These are phyloP conservation scores for Termitomyces sp. DNA, from an alignment of 768 basidiomycete genomes.

Conservation along the genomic window DNA sequence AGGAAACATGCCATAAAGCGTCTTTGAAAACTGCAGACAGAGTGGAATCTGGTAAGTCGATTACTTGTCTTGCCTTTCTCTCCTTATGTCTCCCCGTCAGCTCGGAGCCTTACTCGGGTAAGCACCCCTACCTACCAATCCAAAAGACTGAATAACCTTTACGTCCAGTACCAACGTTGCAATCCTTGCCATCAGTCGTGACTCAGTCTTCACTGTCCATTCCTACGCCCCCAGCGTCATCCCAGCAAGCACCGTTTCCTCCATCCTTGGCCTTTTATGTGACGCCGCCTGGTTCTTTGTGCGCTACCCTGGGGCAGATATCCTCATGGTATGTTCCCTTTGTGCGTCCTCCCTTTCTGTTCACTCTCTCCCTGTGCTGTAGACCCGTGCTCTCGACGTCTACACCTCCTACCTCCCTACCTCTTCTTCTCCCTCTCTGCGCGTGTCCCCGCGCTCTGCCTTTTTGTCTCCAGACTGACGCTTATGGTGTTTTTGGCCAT, in stretches of 20 bases:
- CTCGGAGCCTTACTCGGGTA: too few relatives aligned
- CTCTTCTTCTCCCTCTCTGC: slow-evolving; percentile 70
- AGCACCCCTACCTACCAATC: too few relatives aligned
- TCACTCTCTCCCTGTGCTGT: slow-evolving; percentile 3
- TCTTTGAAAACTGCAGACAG: too few relatives aligned
- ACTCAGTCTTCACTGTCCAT: slow-evolving; percentile 46
- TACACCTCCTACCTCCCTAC: slow-evolving; percentile 56
- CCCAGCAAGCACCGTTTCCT: slow-evolving; percentile 53
- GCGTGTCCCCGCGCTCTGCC: slow-evolving; percentile 58
- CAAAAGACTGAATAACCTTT: too few relatives aligned
- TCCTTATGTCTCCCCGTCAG: too few relatives aligned
- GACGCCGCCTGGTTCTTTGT: slow-evolving; percentile 67
- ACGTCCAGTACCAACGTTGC: slow-evolving; percentile 43
- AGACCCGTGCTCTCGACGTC: slow-evolving; percentile 50
- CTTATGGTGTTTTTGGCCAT: slow-evolving; percentile 57
- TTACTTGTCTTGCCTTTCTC: too few relatives aligned
- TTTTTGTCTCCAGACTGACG: slow-evolving; percentile 49
- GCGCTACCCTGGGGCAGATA: slow-evolving; percentile 51
- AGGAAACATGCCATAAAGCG: slow-evolving; percentile 24
- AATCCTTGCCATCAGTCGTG: slow-evolving; percentile 60
- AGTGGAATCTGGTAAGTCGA: too few relatives aligned
- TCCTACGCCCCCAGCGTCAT: slow-evolving; percentile 46
- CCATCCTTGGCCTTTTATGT: slow-evolving; percentile 61
- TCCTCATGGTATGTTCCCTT: slow-evolving; percentile 39
- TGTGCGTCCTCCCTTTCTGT: not conserved